Conservation (phyloP, 257 asterid genomes). For the Salvia rosmarinus region DNA sequence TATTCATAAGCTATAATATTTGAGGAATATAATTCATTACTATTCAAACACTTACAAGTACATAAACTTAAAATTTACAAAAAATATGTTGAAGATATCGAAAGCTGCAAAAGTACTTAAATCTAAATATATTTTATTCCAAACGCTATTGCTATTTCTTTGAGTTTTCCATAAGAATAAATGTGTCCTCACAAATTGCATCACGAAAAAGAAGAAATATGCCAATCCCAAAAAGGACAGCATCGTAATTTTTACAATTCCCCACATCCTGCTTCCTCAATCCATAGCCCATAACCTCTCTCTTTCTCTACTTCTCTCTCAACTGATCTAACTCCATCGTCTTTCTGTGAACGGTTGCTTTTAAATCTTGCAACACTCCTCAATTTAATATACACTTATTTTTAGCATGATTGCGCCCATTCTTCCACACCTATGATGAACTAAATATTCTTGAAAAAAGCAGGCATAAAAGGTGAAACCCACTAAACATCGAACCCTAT, state of each 20-base stretch:
- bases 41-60: too few species aligned
- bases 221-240: conserved; percentile 38
- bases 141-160: too few species aligned
- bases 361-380: conserved; percentile 28
- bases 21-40: too few species aligned
- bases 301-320: conserved; percentile 11
- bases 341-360: conserved; percentile 57
- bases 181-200: too few species aligned
- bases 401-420: background rate
- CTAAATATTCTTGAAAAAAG: conserved; percentile 11
- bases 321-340: conserved; percentile 44
- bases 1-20: too few species aligned
- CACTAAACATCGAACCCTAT: background rate
- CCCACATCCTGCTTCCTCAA: conserved; percentile 38
- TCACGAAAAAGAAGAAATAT: background rate
- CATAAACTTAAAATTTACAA: too few species aligned
- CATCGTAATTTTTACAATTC: conserved; percentile 15
- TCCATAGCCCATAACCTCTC: conserved; percentile 29
- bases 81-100: too few species aligned
- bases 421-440: background rate
- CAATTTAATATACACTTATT: background rate
- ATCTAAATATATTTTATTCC: too few species aligned
- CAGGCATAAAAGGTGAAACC: conserved; percentile 10
- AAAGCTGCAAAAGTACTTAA: too few species aligned
- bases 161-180: too few species aligned